Evolutionary conservation across 164 flowering plant genomes (phyloP).

Genomic region (Nymphaea thermarum): DNA sequence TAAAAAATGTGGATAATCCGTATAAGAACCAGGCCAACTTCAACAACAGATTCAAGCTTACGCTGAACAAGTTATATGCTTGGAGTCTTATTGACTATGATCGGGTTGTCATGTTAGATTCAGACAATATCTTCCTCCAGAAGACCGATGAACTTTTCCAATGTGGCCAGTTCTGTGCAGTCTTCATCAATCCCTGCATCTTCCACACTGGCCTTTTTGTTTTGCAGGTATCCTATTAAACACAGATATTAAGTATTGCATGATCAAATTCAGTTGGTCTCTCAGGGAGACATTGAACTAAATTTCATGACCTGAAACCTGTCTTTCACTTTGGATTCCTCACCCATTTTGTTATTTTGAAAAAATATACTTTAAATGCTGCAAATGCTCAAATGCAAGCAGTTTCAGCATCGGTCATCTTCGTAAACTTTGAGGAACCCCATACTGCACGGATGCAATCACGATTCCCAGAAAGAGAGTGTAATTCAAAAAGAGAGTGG

Average conservation of each 20-base stretch:
- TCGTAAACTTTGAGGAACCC: background rate
- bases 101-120: slow-evolving; percentile 90
- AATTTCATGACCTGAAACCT: background rate
- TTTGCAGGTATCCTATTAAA: slow-evolving; percentile 44
- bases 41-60: slow-evolving; percentile 55
- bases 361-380: no score
- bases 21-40: slow-evolving; percentile 36
- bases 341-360: no score
- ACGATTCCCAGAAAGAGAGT: background rate
- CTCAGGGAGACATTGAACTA: background rate
- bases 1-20: slow-evolving; percentile 72
- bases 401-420: background rate
- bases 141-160: slow-evolving; percentile 89
- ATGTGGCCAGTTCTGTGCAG: slow-evolving; percentile 96
- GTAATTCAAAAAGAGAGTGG: background rate
- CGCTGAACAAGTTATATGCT: slow-evolving; percentile 94
- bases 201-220: slow-evolving; percentile 98
- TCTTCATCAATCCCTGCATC: slow-evolving; percentile 96
- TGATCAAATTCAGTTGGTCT: background rate
- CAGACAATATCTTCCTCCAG: slow-evolving; percentile 79
- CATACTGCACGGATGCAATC: background rate
- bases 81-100: slow-evolving; percentile 79
- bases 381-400: background rate
- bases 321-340: background rate
- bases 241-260: background rate